Base-by-base conservation (phyloP, 306 rosid genomes). In the Castanospermum australe region DNA sequence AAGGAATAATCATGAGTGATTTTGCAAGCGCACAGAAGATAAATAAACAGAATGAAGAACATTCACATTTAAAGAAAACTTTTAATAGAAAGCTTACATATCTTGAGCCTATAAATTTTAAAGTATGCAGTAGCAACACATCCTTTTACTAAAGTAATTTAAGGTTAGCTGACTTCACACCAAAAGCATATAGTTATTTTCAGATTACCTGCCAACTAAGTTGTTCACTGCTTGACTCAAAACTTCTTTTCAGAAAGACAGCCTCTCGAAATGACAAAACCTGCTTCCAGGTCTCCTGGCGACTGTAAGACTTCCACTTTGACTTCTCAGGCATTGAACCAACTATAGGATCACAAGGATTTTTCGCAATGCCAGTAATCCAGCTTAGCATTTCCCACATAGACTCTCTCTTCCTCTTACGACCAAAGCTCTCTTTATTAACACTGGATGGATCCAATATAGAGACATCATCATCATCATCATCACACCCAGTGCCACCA, bases 201-300 rank as follows among this genome's bases (percentile, higher is more conserved):
- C 13, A 80, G 13, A 38, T 61, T 76, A 95, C 99, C 99, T 87
- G 87, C 91, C 88, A 88, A 74, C 8, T 76, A 14, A 25, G 69
- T 20, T 80, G 89, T 60, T 86, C 91, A 8, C 74, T 74, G 73
- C 86, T 79, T 2, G 82, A 71, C 64, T 81, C 82, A 36, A 51
- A 36, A 41, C 80, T 77, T 55, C 87, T 86, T 48, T 85, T 88
- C 77, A 71, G 33, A 55, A 79, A 88, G 21, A 42, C 83, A 13
- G 84, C 90, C 79, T 87, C 93, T 32, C 99, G 88, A 74, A 85
- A 88, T 73, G 76, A 60, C 86, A 95, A 79, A 68, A 85, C 87
- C 83, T 82, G 88, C 86, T 86, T 91, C 98, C 95, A 95, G 21
- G 36, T 56, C 78, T 83, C 86, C 75, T 77, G 85, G 47, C 73